phyloP scores from a whole-genome alignment of 2,329 filamentous ascomycete genomes.

The Helotiales sp. region DNA sequence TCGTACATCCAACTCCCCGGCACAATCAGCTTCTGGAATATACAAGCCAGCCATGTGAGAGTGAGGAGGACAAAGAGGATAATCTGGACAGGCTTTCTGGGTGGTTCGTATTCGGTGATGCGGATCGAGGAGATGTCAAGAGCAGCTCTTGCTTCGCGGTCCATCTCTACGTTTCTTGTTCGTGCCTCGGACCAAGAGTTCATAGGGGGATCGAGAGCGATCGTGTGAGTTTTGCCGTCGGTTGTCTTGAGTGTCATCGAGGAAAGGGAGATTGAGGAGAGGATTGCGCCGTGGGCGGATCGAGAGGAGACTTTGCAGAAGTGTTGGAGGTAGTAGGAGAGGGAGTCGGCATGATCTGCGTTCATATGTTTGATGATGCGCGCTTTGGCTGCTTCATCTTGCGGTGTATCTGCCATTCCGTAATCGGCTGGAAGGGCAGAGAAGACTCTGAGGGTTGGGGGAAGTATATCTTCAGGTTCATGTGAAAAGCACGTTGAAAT shows the following conservation, averaged over 20 bases:
- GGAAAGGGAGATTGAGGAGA: conserved; percentile 69
- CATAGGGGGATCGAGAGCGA: conserved; percentile 75
- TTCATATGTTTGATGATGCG: conserved; percentile 88
- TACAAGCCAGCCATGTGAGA: conserved; percentile 59
- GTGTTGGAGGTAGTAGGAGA: conserved; percentile 78
- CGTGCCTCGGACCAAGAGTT: conserved; percentile 70
- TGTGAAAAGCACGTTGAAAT: neutral
- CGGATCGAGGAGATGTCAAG: conserved; percentile 59
- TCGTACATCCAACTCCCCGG: conserved; percentile 57
- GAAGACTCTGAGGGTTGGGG: neutral
- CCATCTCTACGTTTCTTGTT: conserved; percentile 74
- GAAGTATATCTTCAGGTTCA: neutral
- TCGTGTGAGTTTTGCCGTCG: conserved; percentile 51
- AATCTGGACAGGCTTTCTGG: conserved; percentile 48
- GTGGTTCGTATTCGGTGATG: conserved; percentile 48
- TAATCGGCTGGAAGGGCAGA: neutral
- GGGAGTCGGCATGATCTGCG: conserved; percentile 74
- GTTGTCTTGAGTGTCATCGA: conserved; percentile 64
- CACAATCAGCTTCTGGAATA: conserved; percentile 55
- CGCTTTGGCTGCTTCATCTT: conserved; percentile 55
- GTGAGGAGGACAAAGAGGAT: conserved; percentile 59
- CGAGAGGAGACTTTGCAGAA: conserved; percentile 63
- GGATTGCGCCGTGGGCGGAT: conserved; percentile 60
- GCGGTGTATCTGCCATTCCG: conserved; percentile 30
- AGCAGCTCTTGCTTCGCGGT: conserved; percentile 59